Evolutionary conservation across 2,329 filamentous ascomycete genomes (phyloP).

Genomic region (Neopestalotiopsis clavispora): DNA sequence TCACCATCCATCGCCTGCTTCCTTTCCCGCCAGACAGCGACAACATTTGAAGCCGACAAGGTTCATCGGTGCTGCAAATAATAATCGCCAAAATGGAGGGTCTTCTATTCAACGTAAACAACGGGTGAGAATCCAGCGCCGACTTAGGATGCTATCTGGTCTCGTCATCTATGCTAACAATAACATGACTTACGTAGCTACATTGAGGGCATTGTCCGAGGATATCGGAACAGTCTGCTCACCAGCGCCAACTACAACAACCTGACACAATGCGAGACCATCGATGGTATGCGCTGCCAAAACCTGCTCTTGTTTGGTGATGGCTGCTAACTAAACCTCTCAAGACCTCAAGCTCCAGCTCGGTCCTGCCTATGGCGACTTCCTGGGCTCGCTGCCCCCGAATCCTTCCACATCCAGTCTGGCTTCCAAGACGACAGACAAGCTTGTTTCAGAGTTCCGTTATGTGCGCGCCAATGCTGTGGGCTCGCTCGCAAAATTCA

Average conservation of each 20-base stretch:
- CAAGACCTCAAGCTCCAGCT: constrained; percentile 97
- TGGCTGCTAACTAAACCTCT: constrained; percentile 9
- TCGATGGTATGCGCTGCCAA: constrained; percentile 73
- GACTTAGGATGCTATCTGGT: constrained; percentile 30
- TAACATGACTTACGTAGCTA: constrained; percentile 63
- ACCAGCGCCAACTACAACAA: constrained; percentile 92
- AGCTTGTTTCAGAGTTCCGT: constrained; percentile 95
- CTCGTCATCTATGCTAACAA: constrained; percentile 31
- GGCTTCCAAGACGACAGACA: constrained; percentile 94
- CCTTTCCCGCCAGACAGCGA: background rate
- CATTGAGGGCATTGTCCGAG: constrained; percentile 95
- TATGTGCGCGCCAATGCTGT: constrained; percentile 94
- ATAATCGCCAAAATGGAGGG: constrained; percentile 73
- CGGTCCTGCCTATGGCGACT: constrained; percentile 94
- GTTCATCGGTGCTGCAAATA: constrained; percentile 17
- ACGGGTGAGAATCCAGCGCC: constrained; percentile 64
- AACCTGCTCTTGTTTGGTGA: background rate
- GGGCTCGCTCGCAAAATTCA: constrained; percentile 89
- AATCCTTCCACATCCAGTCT: constrained; percentile 97
- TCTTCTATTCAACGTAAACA: constrained; percentile 92
- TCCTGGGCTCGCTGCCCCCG: constrained; percentile 88
- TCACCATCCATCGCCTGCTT: constrained; percentile 5
- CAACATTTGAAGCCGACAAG: background rate
- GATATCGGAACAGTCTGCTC: constrained; percentile 92
- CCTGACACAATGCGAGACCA: constrained; percentile 95